Evolutionary conservation across 164 flowering plant genomes (phyloP), one percentile per base, ranked within the genome.

Genomic region (Vitis rotundifolia): DNA sequence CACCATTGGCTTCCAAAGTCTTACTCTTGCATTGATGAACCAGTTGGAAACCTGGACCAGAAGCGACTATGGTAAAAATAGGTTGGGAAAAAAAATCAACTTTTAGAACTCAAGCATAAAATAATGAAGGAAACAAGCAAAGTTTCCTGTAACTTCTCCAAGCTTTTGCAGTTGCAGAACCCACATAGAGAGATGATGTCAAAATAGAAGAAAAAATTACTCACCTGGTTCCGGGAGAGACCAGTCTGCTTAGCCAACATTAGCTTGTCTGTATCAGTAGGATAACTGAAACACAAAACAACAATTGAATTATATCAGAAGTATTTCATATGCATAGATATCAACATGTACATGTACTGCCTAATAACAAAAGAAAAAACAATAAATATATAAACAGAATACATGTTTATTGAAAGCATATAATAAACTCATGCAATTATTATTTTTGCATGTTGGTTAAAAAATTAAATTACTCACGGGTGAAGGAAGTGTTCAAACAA

Each of bases 1-100:
- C 15, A 90, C 95, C 93, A 92, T 90, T 29, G 97, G 95, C 77
- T 90, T 90, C 95, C 97, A 92, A 3, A 90, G 82, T 76, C 97
- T 80, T 22, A 92, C 97, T 79, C 95, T 85, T 44, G 97, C 97
- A 78, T 92, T 92, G 62, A 89, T 88, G 72, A 90, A 92, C 98
- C 96, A 91, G 71, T 89, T 90, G 0, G 95, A 90, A 31, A 90
- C 95, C 95, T 92, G 78, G 57, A 8, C 48, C 62, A 61, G 9
- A 72, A 59, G 10, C 26, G 22, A 64, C 26, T n/a, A 9, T 18
- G n/a, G 28, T 58, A 3, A 63, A 49, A 31, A 57, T 63, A 16
- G 19, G 26, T 53, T 49, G 16, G 44, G 7, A 37, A 37, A 37
- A 4, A 66, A 14, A 16, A 63, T 22, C 9, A 51, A n/a, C 11